A percentile compares a stretch with the other conserved stretches of the same genome.
Conservation (phyloP, 2,329 filamentous ascomycete species). For the Ustulina deusta region DNA sequence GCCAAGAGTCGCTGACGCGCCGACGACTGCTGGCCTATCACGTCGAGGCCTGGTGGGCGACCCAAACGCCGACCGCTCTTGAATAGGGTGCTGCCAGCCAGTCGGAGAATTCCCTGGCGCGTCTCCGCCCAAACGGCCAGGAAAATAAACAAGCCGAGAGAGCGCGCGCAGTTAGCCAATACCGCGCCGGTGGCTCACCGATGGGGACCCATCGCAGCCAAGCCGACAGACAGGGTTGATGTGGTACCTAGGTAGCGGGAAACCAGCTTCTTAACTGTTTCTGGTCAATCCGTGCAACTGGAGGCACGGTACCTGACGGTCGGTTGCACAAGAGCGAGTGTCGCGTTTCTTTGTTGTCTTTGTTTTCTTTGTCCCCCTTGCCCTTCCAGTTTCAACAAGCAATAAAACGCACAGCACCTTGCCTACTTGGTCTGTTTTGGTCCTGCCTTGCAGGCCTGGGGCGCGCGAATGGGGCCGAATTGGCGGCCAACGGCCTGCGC, state of each 20-base stretch:
- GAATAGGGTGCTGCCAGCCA: conserved; percentile 39
- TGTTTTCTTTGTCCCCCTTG: not conserved
- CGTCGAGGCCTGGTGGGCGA: conserved; percentile 38
- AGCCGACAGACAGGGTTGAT: not conserved
- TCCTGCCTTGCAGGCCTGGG: conserved; percentile 29
- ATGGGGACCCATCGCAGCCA: not conserved
- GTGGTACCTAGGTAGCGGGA: conserved; percentile 9
- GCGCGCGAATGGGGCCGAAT: conserved; percentile 39
- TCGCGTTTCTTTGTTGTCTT: conserved; percentile 23
- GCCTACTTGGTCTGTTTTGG: conserved; percentile 28
- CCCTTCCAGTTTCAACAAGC: conserved; percentile 5
- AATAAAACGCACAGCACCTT: not conserved
- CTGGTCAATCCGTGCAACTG: conserved; percentile 7
- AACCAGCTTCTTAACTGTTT: conserved; percentile 18
- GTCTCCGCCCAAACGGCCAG: conserved; percentile 36
- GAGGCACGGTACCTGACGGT: conserved; percentile 6
- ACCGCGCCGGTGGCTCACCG: conserved; percentile 27
- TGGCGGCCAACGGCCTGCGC: conserved; percentile 32
- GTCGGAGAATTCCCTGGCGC: conserved; percentile 47
- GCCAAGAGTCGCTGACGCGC: conserved; percentile 40
- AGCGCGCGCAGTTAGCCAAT: conserved; percentile 36
- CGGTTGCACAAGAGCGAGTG: conserved; percentile 9
- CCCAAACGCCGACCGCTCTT: conserved; percentile 45
- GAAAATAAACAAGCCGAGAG: conserved; percentile 42
- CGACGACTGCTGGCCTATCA: conserved; percentile 43